Percentiles rank a stretch among this genome's conserved stretches.
Conservation (phyloP, 2,329 filamentous ascomycete genomes). For the Cercospora citrullina region DNA sequence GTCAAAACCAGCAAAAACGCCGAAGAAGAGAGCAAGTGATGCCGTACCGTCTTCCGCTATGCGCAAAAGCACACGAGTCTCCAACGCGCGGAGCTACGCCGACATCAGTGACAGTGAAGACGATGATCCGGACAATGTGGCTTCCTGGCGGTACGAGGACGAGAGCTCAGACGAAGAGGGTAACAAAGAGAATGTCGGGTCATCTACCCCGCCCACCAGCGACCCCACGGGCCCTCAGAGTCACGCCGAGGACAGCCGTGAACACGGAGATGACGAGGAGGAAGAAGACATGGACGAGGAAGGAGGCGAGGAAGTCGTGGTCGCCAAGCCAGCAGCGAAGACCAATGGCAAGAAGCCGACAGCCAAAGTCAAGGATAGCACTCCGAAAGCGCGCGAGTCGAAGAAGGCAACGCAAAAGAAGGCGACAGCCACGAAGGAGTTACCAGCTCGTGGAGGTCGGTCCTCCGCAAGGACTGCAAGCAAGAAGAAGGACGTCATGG, state of each 20-base stretch:
- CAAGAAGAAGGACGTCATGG: conserved; percentile 31
- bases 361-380: not conserved
- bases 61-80: conserved; percentile 46
- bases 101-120: conserved; percentile 44
- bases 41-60: conserved; percentile 44
- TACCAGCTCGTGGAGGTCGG: conserved; percentile 21
- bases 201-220: conserved; percentile 35
- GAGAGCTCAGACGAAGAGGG: conserved; percentile 27
- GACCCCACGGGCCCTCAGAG: conserved; percentile 26
- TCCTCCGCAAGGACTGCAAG: conserved; percentile 20
- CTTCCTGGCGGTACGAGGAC: conserved; percentile 36
- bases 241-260: conserved; percentile 4
- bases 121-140: conserved; percentile 41
- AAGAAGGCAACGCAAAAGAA: conserved; percentile 17
- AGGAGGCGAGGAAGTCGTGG: not conserved
- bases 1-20: conserved; percentile 37
- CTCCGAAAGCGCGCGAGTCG: not conserved
- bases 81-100: conserved; percentile 46
- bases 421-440: conserved; percentile 21
- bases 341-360: conserved; percentile 3
- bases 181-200: conserved; percentile 31
- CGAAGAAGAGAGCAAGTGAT: conserved; percentile 41
- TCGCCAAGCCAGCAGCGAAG: conserved; percentile 1
- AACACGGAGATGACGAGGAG: not conserved
- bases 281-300: conserved; percentile 2